Base-by-base conservation (phyloP, 768 basidiomycete genomes). In the Pisolithus sp. region DNA sequence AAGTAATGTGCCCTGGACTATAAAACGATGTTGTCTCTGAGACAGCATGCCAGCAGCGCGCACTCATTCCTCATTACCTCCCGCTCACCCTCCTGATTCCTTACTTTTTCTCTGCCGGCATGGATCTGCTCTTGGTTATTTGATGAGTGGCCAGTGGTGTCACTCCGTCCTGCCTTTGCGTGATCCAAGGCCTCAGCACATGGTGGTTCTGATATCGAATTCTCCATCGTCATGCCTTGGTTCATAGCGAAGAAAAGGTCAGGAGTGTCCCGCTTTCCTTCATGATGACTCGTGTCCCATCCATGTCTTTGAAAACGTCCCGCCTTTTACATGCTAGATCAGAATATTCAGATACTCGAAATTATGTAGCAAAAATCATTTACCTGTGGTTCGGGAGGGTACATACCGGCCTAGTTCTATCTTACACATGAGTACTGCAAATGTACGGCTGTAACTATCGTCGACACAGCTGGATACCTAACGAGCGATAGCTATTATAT, bases 231-330 rank as follows among this genome's bases (percentile, higher is more conserved):
- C 48, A 36, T 65, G 65, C 61, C 62, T 76, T 68, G 78, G 77
- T 80, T 80, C 79, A 80, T 80, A 79, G 78, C 73, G 75, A 72
- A 75, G 71, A 75, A 74, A 73, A 71, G 70, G 61, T 28, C 49
- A 61, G 72, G 5, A 69, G 76, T 66, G 76, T 73, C 72, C 65
- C 57, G 58, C 55, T 23, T 24, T 59, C 57, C 55, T 40, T 57
- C 46, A 26, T n/a, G 46, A 55, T 34, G 48, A 43, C 56, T 55
- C 45, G 21, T 24, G 4, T 34, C 38, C 43, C 18, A 48, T 54
- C 20, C 38, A 36, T 23, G 10, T 31, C n/a, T 34, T 34, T 13
- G 13, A 34, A 34, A 31, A 31, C 2, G 1, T 31, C 9, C 30
- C 13, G 3, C 31, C 3, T 34, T 34, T 34, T 13, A 31, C 2